Evolutionary conservation across 306 rosid genomes (phyloP).

Genomic region (Alnus glutinosa): DNA sequence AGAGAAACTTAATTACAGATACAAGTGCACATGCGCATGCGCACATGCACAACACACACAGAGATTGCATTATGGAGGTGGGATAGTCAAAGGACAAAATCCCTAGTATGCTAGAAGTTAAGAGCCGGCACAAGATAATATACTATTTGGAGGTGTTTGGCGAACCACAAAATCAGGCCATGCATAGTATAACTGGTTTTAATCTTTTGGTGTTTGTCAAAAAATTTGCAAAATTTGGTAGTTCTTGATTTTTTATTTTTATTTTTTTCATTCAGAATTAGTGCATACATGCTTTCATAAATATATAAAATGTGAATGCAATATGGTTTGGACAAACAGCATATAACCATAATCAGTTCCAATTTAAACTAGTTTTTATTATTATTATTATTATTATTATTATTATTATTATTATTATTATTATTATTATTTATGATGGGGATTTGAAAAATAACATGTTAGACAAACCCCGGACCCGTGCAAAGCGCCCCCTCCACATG

Average conservation of each 20-base stretch:
- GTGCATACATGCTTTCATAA: not conserved
- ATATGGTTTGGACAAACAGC: not conserved
- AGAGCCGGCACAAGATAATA: not conserved
- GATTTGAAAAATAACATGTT: too few relatives aligned
- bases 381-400: too few relatives aligned
- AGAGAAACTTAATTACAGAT: not conserved
- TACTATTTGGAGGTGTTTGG: not conserved
- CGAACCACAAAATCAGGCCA: not conserved
- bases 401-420: not conserved
- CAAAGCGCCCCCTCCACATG: too few relatives aligned
- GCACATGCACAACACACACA: not conserved
- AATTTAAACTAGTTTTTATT: not conserved
- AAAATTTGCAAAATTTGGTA: not conserved
- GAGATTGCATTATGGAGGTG: not conserved
- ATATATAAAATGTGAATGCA: not conserved
- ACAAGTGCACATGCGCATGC: not conserved
- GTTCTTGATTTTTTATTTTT: not conserved
- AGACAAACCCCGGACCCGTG: too few relatives aligned
- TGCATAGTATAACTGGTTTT: not conserved
- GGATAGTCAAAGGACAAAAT: not conserved
- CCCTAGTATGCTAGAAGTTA: not conserved
- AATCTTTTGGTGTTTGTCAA: not conserved
- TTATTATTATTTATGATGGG: too few relatives aligned
- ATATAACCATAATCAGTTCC: not conserved
- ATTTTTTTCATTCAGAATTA: not conserved